A percentile compares a stretch with the other conserved stretches of the same genome.
phyloP scores from a whole-genome alignment of 768 basidiomycete species.

The Trametes cinnabarina region DNA sequence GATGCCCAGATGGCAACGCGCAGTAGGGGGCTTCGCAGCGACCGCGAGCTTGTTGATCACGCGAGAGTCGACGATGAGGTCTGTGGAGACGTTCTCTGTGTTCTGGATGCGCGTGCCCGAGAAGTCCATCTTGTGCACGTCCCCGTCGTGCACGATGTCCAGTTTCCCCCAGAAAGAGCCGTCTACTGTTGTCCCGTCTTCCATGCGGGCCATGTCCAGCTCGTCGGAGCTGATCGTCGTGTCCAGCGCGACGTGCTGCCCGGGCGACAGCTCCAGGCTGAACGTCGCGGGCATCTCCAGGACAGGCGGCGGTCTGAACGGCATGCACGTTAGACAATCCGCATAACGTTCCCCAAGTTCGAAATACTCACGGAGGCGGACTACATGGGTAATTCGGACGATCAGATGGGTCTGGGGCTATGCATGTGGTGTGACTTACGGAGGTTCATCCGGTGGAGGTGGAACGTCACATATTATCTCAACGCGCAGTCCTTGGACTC shows the following conservation, averaged over 20 bases:
- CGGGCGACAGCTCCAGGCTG: slow-evolving; percentile 75
- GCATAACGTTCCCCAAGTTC: background rate
- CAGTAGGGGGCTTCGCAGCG: slow-evolving; percentile 70
- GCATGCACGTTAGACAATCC: background rate
- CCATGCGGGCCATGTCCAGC: slow-evolving; percentile 89
- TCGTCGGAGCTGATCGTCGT: slow-evolving; percentile 76
- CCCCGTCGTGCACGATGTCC: slow-evolving; percentile 74
- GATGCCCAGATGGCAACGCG: slow-evolving; percentile 74
- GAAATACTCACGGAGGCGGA: slow-evolving; percentile 49
- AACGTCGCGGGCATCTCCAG: slow-evolving; percentile 86
- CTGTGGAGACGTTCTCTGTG: slow-evolving; percentile 60
- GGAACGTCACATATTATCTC: slow-evolving; percentile 86
- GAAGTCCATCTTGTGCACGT: slow-evolving; percentile 80
- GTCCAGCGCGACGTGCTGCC: slow-evolving; percentile 78
- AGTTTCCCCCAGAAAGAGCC: slow-evolving; percentile 89
- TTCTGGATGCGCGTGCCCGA: slow-evolving; percentile 70
- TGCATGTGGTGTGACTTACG: slow-evolving; percentile 47
- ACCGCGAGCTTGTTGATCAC: slow-evolving; percentile 75
- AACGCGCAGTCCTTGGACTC: slow-evolving; percentile 77
- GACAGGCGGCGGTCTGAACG: slow-evolving; percentile 59
- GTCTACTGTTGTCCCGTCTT: slow-evolving; percentile 83
- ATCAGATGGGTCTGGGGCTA: background rate
- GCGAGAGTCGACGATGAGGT: slow-evolving; percentile 73
- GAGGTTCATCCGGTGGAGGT: slow-evolving; percentile 78
- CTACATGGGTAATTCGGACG: slow-evolving; percentile 26